Evolutionary conservation across 1,284 basidiomycete genomes (phyloP), one percentile per base, ranked within the genome.

Genomic region (Malassezia cuniculi): DNA sequence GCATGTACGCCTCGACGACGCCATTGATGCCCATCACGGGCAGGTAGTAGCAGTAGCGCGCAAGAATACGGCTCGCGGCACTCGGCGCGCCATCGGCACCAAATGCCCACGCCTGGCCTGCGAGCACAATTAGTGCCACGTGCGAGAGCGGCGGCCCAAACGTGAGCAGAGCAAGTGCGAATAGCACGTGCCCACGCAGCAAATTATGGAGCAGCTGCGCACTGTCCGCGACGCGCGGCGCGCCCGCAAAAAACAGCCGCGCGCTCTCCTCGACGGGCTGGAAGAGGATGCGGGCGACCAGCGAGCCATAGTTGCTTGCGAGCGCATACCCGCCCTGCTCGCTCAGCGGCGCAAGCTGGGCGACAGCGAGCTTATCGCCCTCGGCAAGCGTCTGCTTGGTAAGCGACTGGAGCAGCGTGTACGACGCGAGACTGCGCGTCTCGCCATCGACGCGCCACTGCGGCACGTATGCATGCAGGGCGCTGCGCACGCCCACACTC

Each of bases 321-420:
- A 66, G 49, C 3, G 63, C 63, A 35, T 66, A 66, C 6, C 59
- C 63, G 22, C 63, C 63, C 28, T 66, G 63, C 25, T 65, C 54
- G 12, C 52, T 55, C 3, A 66, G 47, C 3, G 44, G 37, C 9
- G 57, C 54, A 30, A 57, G 43, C 10, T 38, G 50, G 16, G 60
- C 54, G 3, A 65, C 49, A 4, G 63, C 63, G 32, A 97, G 72
- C 56, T 93, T 86, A 69, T 99, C 93, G 8, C 84, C 86, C 65
- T 97, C 93, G 0, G 89, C 95, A 20, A 99, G 72, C 49, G 90
- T 75, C 62, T 97, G 89, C 66, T 97, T 97, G 54, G 95, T 73
- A 3, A 93, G 55, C 2, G 82, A 84, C 66, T 94, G 87, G 5
- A 72, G 74, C 4, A 81, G 84, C 76, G 95, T 84, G 0, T 80